Percentiles rank a stretch among this genome's conserved stretches.
These are phyloP conservation scores for Mortierella sp. DNA, from an alignment of 371 early-diverging fungal genomes.

Conservation along the genomic window DNA sequence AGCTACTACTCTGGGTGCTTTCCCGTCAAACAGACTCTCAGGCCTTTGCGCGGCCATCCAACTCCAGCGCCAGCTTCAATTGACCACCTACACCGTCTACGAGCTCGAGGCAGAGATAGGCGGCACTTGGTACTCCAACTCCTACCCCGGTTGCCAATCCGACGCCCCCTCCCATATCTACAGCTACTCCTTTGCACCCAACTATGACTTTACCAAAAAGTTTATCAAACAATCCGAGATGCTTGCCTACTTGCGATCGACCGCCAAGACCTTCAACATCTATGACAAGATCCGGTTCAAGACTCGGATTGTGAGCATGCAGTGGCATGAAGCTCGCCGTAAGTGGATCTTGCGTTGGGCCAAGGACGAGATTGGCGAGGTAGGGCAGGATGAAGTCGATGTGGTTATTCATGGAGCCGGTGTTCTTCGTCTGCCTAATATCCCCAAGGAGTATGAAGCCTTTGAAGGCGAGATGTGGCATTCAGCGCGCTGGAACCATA, in stretches of 20 bases:
- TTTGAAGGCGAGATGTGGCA: slow-evolving; percentile 51
- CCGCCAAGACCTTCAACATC: slow-evolving; percentile 47
- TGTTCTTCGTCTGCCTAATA: slow-evolving; percentile 33
- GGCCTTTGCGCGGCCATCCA: slow-evolving; percentile 53
- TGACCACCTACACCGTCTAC: slow-evolving; percentile 44
- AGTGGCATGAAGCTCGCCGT: slow-evolving; percentile 39
- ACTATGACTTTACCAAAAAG: slow-evolving; percentile 42
- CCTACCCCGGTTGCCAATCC: slow-evolving; percentile 48
- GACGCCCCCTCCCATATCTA: slow-evolving; percentile 43
- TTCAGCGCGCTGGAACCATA: slow-evolving; percentile 48
- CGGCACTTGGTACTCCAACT: slow-evolving; percentile 48
- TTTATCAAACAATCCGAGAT: slow-evolving; percentile 41
- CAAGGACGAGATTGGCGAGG: slow-evolving; percentile 12
- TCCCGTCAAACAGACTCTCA: slow-evolving; percentile 17
- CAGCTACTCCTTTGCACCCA: slow-evolving; percentile 55
- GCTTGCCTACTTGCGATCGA: slow-evolving; percentile 30
- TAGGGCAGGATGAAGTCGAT: slow-evolving; percentile 33
- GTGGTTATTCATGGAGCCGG: slow-evolving; percentile 37
- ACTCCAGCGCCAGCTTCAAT: slow-evolving; percentile 44
- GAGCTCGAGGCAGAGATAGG: slow-evolving; percentile 51
- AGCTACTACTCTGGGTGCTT: background rate
- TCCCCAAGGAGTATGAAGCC: slow-evolving; percentile 50
- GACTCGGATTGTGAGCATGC: slow-evolving; percentile 37
- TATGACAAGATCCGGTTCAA: slow-evolving; percentile 50
- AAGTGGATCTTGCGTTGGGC: slow-evolving; percentile 50